Percentiles rank a stretch among this genome's conserved stretches.
phyloP scores from a whole-genome alignment of 495 filamentous ascomycete genomes.

The Acidomyces sp. region DNA sequence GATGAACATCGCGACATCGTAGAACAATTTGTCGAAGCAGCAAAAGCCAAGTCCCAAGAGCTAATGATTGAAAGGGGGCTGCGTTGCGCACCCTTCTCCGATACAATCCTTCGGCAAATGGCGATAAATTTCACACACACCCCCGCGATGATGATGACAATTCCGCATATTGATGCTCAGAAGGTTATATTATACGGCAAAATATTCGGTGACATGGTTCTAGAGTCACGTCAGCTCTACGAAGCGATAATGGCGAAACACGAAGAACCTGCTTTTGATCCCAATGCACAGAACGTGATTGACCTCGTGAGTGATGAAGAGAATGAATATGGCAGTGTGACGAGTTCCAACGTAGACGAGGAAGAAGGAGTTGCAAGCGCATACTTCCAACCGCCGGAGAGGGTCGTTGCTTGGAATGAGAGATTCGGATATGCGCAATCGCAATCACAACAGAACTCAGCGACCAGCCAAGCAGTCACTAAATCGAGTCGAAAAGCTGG shows the following conservation, averaged over 20 bases:
- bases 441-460: not conserved
- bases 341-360: conserved; percentile 26
- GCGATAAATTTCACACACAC: conserved; percentile 59
- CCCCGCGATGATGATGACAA: conserved; percentile 43
- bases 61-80: conserved; percentile 51
- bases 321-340: conserved; percentile 36
- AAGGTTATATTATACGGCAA: conserved; percentile 58
- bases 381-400: conserved; percentile 14
- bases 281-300: conserved; percentile 53
- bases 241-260: conserved; percentile 38
- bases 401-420: conserved; percentile 8
- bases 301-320: conserved; percentile 55
- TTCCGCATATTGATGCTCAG: conserved; percentile 55
- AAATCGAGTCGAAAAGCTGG: no score
- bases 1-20: conserved; percentile 51
- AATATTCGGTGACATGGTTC: conserved; percentile 52
- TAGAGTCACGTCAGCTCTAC: conserved; percentile 42
- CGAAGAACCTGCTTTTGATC: conserved; percentile 23
- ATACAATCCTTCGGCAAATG: conserved; percentile 70
- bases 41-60: conserved; percentile 49
- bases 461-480: not conserved
- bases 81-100: conserved; percentile 59
- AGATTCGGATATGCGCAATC: conserved; percentile 3
- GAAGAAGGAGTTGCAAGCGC: conserved; percentile 17
- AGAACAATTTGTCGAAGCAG: conserved; percentile 49